Conservation (phyloP, 495 filamentous ascomycete genomes). For the Hyaloscypha hepaticicola region DNA sequence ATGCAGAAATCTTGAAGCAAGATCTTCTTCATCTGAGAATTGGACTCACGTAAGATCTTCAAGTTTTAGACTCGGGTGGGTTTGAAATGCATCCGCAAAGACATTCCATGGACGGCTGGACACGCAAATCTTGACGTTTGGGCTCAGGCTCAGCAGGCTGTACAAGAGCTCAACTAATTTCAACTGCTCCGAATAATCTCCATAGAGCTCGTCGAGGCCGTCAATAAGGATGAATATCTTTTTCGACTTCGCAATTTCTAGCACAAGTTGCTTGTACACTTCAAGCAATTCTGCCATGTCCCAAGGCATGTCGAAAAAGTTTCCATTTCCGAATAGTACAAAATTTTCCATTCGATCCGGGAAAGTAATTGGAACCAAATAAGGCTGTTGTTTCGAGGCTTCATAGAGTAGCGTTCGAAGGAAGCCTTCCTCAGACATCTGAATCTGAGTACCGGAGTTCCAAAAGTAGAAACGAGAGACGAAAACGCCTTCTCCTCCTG, state of each 20-base stretch:
- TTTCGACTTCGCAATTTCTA: background rate
- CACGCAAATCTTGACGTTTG: slow-evolving; percentile 36
- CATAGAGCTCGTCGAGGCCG: slow-evolving; percentile 37
- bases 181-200: slow-evolving; percentile 28
- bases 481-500: slow-evolving; percentile 2
- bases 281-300: background rate
- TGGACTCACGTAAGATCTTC: background rate
- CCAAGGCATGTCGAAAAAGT: background rate
- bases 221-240: slow-evolving; percentile 33
- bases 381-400: slow-evolving; percentile 28
- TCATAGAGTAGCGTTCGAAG: slow-evolving; percentile 43
- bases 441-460: slow-evolving; percentile 36
- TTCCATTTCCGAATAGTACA: background rate
- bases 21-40: too few species aligned
- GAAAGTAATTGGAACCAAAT: background rate
- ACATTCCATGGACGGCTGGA: slow-evolving; percentile 32
- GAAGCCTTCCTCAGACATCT: slow-evolving; percentile 46
- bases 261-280: background rate
- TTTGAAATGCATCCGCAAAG: background rate
- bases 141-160: background rate
- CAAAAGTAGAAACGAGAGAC: slow-evolving; percentile 46
- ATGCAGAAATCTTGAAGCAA: too few species aligned
- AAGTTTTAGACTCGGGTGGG: background rate
- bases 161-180: slow-evolving; percentile 28
- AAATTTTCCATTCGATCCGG: background rate